phyloP scores from a whole-genome alignment of 805 yeast genomes.

The Pichia nanzhaoensis region DNA sequence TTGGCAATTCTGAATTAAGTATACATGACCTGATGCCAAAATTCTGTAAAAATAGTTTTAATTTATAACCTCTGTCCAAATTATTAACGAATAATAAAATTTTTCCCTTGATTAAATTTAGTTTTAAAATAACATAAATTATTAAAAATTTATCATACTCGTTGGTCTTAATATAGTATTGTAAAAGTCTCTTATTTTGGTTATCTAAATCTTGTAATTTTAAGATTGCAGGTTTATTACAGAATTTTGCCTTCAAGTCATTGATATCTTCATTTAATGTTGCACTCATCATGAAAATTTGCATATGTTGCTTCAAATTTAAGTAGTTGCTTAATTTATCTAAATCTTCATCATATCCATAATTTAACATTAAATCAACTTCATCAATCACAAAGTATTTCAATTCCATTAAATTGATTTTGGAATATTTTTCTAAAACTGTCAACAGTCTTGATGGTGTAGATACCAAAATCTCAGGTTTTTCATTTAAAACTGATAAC shows the following conservation, averaged over 20 bases:
- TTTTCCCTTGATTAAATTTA: slow-evolving; percentile 84
- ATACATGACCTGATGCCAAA: slow-evolving; percentile 88
- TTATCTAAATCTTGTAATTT: slow-evolving; percentile 63
- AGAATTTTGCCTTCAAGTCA: slow-evolving; percentile 65
- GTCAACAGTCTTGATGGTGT: slow-evolving; percentile 78
- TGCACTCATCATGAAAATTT: slow-evolving; percentile 94
- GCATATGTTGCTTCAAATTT: slow-evolving; percentile 70
- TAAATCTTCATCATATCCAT: slow-evolving; percentile 87
- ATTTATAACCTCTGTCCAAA: slow-evolving; percentile 90
- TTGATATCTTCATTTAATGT: slow-evolving; percentile 85
- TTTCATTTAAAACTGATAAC: slow-evolving; percentile 58
- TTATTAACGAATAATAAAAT: slow-evolving; percentile 86
- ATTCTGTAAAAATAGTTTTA: slow-evolving; percentile 86
- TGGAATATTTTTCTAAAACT: slow-evolving; percentile 39
- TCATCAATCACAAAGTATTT: slow-evolving; percentile 84
- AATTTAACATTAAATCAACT: slow-evolving; percentile 84
- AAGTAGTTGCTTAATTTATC: slow-evolving; percentile 52
- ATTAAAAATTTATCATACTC: slow-evolving; percentile 90
- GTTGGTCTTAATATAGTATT: slow-evolving; percentile 77
- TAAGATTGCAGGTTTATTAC: slow-evolving; percentile 76
- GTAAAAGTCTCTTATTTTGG: slow-evolving; percentile 57
- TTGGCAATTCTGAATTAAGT: slow-evolving; percentile 85
- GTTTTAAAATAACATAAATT: slow-evolving; percentile 86
- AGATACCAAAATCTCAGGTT: slow-evolving; percentile 76
- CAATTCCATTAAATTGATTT: slow-evolving; percentile 47